Conservation (phyloP, 345 rosid genomes). For the Anastatica hierochuntica region DNA sequence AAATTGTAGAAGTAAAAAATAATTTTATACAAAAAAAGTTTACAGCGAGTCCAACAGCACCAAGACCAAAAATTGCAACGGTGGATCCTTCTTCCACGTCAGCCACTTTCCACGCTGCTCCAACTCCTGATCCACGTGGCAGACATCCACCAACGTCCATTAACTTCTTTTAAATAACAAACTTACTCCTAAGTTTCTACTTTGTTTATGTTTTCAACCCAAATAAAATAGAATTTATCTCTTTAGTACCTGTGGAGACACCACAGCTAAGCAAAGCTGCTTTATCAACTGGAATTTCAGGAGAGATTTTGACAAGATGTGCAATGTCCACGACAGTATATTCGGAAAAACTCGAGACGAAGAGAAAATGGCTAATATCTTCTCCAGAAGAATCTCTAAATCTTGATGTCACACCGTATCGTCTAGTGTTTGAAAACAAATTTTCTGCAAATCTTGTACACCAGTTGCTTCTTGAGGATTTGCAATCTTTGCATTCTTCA, state of each 20-base stretch:
- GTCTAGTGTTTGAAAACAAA: conserved; percentile 17
- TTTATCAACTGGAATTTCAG: conserved; percentile 29
- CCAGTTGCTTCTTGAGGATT: conserved; percentile 41
- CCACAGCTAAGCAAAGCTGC: conserved; percentile 63
- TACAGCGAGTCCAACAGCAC: conserved; percentile 70
- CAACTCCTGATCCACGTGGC: conserved; percentile 36
- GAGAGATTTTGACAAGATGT: conserved; percentile 38
- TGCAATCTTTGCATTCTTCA: conserved; percentile 45
- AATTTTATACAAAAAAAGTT: too few relatives aligned
- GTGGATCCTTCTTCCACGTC: conserved; percentile 49
- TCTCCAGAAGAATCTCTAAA: conserved; percentile 51
- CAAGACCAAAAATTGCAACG: conserved; percentile 65
- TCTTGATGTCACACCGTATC: conserved; percentile 42
- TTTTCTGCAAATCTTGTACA: conserved; percentile 24
- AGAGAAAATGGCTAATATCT: conserved; percentile 35
- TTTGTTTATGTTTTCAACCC: too few relatives aligned
- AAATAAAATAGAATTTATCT: too few relatives aligned
- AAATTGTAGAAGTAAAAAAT: too few relatives aligned
- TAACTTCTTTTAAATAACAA: neutral
- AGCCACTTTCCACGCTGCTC: conserved; percentile 65
- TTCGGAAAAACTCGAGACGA: conserved; percentile 59
- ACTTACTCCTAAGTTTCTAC: neutral
- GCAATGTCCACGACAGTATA: conserved; percentile 63
- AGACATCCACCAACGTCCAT: neutral
- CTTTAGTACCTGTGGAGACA: conserved; percentile 51